phyloP scores from a whole-genome alignment of 306 rosid species.

The Cucumis cinereus region DNA sequence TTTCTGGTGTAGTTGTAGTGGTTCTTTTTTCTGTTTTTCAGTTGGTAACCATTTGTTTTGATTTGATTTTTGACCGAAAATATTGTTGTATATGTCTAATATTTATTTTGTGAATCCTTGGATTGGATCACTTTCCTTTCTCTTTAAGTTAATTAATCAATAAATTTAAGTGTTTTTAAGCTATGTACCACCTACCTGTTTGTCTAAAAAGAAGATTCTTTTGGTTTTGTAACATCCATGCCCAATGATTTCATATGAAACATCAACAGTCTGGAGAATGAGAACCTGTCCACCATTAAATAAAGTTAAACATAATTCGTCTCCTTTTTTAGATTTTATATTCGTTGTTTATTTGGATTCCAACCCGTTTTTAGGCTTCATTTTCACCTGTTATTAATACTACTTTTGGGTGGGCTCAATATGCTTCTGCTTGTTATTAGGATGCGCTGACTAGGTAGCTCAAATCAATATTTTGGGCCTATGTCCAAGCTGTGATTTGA shows the following conservation, averaged over 20 bases:
- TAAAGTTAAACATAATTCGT: neutral
- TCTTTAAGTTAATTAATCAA: neutral
- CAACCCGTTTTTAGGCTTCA: neutral
- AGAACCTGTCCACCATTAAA: neutral
- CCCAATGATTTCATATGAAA: neutral
- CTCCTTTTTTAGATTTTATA: neutral
- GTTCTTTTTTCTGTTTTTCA: neutral
- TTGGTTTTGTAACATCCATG: neutral
- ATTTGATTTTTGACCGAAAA: neutral
- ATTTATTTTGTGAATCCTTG: neutral
- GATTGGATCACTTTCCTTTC: neutral
- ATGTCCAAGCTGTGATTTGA: neutral
- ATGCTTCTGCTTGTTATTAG: neutral
- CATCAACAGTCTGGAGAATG: conserved; percentile 3
- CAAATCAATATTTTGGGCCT: neutral
- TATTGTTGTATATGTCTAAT: neutral
- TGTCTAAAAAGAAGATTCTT: neutral
- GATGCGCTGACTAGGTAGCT: neutral
- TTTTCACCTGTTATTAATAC: neutral
- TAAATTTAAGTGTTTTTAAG: neutral
- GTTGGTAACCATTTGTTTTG: neutral
- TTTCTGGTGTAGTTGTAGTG: neutral
- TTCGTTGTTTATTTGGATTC: neutral
- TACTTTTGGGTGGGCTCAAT: neutral
- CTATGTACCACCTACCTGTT: neutral